These are phyloP conservation scores for Udeniomyces megalosporus DNA, from an alignment of 768 basidiomycete species.

Conservation along the genomic window DNA sequence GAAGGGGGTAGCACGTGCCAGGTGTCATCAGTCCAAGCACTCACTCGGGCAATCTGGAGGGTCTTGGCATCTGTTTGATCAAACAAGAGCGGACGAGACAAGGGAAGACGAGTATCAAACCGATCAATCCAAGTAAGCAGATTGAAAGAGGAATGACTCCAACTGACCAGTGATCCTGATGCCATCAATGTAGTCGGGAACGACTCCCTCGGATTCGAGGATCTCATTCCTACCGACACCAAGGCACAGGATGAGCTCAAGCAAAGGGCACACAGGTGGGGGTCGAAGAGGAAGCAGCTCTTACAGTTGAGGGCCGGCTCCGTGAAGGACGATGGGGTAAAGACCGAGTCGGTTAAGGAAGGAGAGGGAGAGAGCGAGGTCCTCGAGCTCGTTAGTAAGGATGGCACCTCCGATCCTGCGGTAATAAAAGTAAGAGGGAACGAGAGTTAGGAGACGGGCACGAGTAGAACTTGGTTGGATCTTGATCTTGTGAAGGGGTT, in stretches of 20 bases:
- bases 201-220: constrained; percentile 77
- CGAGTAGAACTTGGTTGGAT: not conserved
- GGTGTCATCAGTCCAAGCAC: constrained; percentile 3
- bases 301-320: constrained; percentile 67
- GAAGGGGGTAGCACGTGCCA: not conserved
- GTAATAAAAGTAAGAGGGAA: not conserved
- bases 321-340: constrained; percentile 95
- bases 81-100: too few relatives aligned
- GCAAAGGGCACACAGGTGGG: not conserved
- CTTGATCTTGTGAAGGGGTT: not conserved
- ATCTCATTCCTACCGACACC: constrained; percentile 51
- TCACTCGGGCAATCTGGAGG: constrained; percentile 65
- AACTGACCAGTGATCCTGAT: constrained; percentile 81
- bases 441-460: not conserved
- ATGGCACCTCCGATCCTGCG: constrained; percentile 74
- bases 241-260: not conserved
- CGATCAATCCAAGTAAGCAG: not conserved
- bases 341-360: constrained; percentile 93
- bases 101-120: too few relatives aligned
- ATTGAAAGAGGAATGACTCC: too few relatives aligned
- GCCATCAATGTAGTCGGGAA: constrained; percentile 93
- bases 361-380: constrained; percentile 83
- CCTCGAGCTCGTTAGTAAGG: constrained; percentile 67
- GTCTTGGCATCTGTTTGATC: constrained; percentile 66
- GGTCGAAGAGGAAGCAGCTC: constrained; percentile 8